Evolutionary conservation across 2,329 filamentous ascomycete species (phyloP), one percentile per base, ranked within the genome.

Genomic region (Neopestalotiopsis sp.): DNA sequence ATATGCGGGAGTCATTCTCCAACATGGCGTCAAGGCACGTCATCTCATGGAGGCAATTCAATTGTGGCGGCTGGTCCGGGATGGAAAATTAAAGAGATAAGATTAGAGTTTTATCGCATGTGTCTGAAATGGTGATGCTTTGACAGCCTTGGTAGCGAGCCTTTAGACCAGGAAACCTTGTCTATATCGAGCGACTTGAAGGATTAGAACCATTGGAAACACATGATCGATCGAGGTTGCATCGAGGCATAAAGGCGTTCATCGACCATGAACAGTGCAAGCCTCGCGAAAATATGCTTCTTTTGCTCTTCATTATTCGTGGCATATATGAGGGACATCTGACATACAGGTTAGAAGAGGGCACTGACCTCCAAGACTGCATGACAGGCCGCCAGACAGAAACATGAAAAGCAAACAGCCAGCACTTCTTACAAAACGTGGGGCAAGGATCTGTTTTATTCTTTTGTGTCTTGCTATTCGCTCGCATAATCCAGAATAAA

Each of bases 301-400:
- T 3, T 9, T 52, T 52, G 45, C 17, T 52, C 45, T 6, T 24
- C n/a, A 20, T 52, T 38, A 38, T 38, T 1, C 34, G 34, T 10
- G 34, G 34, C 10, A 38, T 38, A 38, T 10, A 38, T 38, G 34
- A 38, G 34, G 34, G 34, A 38, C 34, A 38, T 38, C 6, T 24
- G 49, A n/a, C 49, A 17, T 20, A 10, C 49, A n/a, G 24, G 24
- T 24, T 24, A 28, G 24, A 28, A 24, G 49, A 24, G 57, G 24
- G 57, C 57, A 59, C 57, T 59, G 57, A 30, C 57, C 57, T 59
- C 57, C 6, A n/a, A 34, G 20, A 56, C 49, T 56, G 49, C 49
- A 56, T 56, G 9, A 17, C 17, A n/a, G 17, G 10, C 20, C 17
- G 49, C 49, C n/a, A 14, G 20, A 17, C n/a, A 14, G 20, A 17